These are phyloP conservation scores for Suillus subaureus DNA, from an alignment of 768 basidiomycete species.

Conservation along the genomic window DNA sequence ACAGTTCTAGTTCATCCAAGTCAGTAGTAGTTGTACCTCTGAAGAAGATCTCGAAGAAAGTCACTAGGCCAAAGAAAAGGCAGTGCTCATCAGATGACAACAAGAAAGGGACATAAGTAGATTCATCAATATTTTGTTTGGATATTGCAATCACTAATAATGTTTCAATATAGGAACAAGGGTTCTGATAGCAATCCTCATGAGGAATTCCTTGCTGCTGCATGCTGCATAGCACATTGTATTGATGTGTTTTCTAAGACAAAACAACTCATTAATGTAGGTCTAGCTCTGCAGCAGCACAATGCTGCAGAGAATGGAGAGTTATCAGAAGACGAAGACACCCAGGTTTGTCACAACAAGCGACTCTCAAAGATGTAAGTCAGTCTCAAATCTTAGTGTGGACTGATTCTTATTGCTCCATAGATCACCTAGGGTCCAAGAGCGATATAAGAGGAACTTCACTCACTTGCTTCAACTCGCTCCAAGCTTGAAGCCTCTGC, in stretches of 20 bases:
- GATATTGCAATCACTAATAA: not conserved
- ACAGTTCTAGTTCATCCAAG: too few relatives aligned
- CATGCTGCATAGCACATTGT: slow-evolving; percentile 1
- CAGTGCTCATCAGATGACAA: not conserved
- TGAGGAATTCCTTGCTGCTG: not conserved
- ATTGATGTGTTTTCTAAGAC: slow-evolving; percentile 13
- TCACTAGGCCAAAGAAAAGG: not conserved
- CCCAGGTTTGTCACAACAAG: not conserved
- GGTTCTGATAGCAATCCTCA: not conserved
- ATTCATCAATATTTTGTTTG: not conserved
- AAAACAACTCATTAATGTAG: not conserved
- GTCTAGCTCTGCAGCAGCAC: not conserved
- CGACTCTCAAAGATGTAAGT: slow-evolving; percentile 6
- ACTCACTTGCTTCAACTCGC: not conserved
- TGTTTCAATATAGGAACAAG: not conserved
- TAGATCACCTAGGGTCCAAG: not conserved
- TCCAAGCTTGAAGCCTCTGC: not conserved
- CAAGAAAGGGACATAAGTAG: not conserved
- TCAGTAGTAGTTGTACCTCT: not conserved
- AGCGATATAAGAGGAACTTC: not conserved
- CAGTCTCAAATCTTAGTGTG: not conserved
- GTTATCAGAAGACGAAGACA: not conserved
- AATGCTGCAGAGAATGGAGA: slow-evolving; percentile 5
- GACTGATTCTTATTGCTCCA: not conserved
- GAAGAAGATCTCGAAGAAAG: not conserved